These are phyloP conservation scores for Lactifluus echinatus DNA, from an alignment of 768 basidiomycete genomes.

Conservation along the genomic window DNA sequence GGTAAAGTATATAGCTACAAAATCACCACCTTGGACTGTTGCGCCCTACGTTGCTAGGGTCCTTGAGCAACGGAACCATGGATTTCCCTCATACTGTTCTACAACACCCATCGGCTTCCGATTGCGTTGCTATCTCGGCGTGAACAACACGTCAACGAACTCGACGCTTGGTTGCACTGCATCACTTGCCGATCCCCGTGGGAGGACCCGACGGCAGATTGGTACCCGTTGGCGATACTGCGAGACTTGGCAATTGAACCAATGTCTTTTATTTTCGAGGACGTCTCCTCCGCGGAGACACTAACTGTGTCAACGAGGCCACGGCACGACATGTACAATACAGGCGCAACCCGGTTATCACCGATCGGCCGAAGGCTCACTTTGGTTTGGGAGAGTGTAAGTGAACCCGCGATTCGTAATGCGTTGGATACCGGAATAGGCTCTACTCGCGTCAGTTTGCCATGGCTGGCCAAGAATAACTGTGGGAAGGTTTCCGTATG, in stretches of 20 bases:
- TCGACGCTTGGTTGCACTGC: not conserved
- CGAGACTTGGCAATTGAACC: not conserved
- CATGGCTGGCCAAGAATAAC: no score
- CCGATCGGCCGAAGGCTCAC: not conserved
- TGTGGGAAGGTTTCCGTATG: no score
- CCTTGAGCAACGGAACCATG: no score
- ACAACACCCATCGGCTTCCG: no score
- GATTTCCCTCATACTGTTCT: no score
- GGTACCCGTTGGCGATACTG: no score
- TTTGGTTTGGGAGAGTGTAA: not conserved
- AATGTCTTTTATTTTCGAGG: not conserved
- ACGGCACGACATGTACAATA: not conserved
- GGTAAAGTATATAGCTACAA: no score
- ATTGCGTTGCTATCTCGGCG: no score
- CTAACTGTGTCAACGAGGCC: not conserved
- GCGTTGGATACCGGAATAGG: not conserved
- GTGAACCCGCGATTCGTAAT: no score
- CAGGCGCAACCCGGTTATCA: not conserved
- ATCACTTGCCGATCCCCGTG: not conserved
- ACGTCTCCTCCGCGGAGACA: not conserved
- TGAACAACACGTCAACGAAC: not conserved
- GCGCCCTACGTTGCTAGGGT: no score
- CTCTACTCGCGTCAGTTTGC: not conserved
- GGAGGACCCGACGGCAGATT: no score
- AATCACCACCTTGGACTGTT: no score